Percentiles rank a stretch among this genome's conserved stretches.
phyloP scores from a whole-genome alignment of 768 basidiomycete genomes.

The Termitomyces titanicus region DNA sequence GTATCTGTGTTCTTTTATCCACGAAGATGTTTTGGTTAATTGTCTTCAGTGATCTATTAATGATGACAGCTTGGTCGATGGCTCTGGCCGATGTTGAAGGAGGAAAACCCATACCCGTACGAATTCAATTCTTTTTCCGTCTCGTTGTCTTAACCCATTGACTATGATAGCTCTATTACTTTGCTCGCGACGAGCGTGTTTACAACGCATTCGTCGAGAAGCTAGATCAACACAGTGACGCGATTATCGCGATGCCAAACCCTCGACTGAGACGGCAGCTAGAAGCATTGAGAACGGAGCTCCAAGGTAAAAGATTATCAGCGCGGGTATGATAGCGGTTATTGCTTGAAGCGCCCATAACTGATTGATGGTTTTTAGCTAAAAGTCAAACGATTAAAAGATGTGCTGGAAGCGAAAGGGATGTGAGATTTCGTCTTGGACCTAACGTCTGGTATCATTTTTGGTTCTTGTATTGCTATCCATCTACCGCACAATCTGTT shows the following conservation, averaged over 20 bases:
- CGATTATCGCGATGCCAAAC: not conserved
- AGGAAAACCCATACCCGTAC: conserved; percentile 69
- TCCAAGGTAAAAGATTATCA: conserved; percentile 2
- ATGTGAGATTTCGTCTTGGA: not conserved
- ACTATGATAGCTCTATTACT: conserved; percentile 61
- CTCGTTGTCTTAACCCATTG: not conserved
- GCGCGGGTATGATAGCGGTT: not conserved
- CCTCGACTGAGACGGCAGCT: conserved; percentile 1
- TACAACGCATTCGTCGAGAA: conserved; percentile 65
- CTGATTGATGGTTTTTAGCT: not conserved
- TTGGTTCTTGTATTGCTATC: no score
- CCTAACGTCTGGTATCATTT: not conserved
- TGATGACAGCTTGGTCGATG: conserved; percentile 79
- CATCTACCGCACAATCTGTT: not conserved
- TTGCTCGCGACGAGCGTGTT: conserved; percentile 89
- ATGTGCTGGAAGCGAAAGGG: not conserved
- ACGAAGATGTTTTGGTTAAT: not conserved
- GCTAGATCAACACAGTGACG: conserved; percentile 35
- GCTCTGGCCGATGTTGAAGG: conserved; percentile 54
- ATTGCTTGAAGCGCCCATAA: not conserved
- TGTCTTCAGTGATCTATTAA: conserved; percentile 55
- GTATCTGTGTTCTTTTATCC: conserved; percentile 1
- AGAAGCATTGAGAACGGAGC: conserved; percentile 2
- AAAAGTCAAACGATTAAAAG: not conserved
- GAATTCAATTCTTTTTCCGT: conserved; percentile 16